Evolutionary conservation across 164 flowering plant species (phyloP).

Genomic region (Aristolochia fimbriata): DNA sequence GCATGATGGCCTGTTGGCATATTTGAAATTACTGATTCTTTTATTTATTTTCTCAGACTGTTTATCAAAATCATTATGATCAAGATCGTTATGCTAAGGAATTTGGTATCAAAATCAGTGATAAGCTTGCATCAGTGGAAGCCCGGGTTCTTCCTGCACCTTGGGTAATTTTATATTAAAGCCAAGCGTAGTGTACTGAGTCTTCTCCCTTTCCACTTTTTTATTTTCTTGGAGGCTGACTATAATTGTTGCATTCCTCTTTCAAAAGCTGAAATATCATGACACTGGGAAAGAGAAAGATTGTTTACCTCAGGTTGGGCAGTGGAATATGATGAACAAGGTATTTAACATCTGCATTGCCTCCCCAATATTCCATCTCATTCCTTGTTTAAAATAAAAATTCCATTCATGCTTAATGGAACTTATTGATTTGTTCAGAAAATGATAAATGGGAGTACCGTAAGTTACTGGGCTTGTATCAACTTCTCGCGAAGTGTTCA

Average conservation of each 20-base stretch:
- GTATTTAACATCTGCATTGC: constrained; percentile 12
- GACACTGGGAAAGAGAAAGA: constrained; percentile 57
- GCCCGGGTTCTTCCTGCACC: constrained; percentile 74
- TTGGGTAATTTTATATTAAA: constrained; percentile 31
- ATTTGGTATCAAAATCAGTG: constrained; percentile 44
- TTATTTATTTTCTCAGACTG: constrained; percentile 26
- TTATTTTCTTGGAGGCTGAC: neutral
- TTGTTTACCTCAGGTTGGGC: constrained; percentile 55
- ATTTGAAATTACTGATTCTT: too few relatives aligned
- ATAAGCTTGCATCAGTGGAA: constrained; percentile 46
- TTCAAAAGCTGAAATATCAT: constrained; percentile 47
- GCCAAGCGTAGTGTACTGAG: neutral
- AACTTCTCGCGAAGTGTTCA: constrained; percentile 51
- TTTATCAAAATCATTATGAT: constrained; percentile 39
- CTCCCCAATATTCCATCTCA: too few relatives aligned
- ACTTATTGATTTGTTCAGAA: constrained; percentile 20
- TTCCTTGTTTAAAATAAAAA: too few relatives aligned
- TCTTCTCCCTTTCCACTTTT: neutral
- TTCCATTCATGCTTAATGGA: too few relatives aligned
- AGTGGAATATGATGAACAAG: constrained; percentile 79
- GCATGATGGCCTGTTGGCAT: neutral
- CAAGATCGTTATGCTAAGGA: constrained; percentile 53
- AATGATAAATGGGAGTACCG: constrained; percentile 59
- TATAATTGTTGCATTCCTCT: neutral
- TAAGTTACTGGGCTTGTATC: constrained; percentile 53